A percentile compares a stretch with the other conserved stretches of the same genome.
These are phyloP conservation scores for Amaranthus tricolor DNA, from an alignment of 179 eudicot genomes.

Conservation along the genomic window DNA sequence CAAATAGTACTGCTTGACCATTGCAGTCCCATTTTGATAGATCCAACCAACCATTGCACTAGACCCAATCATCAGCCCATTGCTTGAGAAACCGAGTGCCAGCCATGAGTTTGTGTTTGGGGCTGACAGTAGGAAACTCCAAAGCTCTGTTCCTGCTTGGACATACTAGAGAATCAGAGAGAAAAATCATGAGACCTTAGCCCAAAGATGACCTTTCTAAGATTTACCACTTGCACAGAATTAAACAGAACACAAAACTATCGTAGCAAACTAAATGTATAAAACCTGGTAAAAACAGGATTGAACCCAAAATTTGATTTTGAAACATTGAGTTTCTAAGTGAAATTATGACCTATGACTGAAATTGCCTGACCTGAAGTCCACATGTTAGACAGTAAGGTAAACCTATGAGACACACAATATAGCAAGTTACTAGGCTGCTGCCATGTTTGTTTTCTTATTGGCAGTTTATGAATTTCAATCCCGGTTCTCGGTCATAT, in stretches of 20 bases:
- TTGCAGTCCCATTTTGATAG: conserved; percentile 29
- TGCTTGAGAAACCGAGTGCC: conserved; percentile 67
- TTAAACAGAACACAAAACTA: background rate
- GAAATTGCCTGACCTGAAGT: background rate
- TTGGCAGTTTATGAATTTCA: background rate
- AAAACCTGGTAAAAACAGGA: background rate
- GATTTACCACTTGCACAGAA: background rate
- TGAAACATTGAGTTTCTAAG: background rate
- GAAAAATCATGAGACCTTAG: conserved; percentile 17
- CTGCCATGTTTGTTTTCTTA: background rate
- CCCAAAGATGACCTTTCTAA: background rate
- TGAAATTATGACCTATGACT: background rate
- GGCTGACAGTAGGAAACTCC: conserved; percentile 83
- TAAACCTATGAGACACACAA: background rate
- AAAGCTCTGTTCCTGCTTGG: conserved; percentile 38
- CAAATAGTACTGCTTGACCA: conserved; percentile 44
- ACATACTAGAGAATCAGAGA: conserved; percentile 40
- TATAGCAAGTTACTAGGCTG: background rate
- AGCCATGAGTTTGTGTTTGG: conserved; percentile 46
- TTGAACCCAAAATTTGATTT: background rate
- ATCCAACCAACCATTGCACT: conserved; percentile 88
- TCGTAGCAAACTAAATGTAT: background rate
- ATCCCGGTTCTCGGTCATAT: no score
- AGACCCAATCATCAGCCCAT: conserved; percentile 65
- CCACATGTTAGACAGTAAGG: background rate